These are phyloP conservation scores for Kodamaea sp. DNA, from an alignment of 1,139 yeast species.

Conservation along the genomic window DNA sequence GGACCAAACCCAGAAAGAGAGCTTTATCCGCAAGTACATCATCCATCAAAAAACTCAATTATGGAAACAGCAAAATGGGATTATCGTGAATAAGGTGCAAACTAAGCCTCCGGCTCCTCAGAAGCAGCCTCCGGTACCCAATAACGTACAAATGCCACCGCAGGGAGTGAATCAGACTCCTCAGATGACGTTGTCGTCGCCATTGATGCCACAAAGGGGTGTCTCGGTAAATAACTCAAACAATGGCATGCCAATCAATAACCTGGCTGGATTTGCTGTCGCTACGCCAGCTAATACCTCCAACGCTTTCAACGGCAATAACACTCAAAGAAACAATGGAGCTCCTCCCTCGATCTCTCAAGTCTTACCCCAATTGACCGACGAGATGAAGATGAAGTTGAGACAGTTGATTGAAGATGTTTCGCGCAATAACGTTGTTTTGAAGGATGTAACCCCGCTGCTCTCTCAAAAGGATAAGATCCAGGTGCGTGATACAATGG, in stretches of 20 bases:
- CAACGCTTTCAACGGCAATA: neutral
- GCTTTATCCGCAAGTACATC: constrained; percentile 39
- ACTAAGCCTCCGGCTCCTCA: constrained; percentile 10
- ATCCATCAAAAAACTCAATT: constrained; percentile 38
- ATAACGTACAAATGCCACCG: constrained; percentile 21
- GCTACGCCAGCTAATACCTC: neutral
- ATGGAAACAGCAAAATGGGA: constrained; percentile 40
- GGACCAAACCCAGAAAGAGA: constrained; percentile 37
- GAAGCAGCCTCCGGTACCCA: constrained; percentile 10
- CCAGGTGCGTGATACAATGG: constrained; percentile 56
- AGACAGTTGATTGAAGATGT: constrained; percentile 68
- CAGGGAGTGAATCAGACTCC: constrained; percentile 17
- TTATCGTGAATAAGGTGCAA: constrained; percentile 11
- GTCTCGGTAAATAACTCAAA: constrained; percentile 6
- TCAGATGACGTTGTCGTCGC: constrained; percentile 21
- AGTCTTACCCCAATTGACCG: constrained; percentile 39
- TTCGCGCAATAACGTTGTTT: constrained; percentile 57
- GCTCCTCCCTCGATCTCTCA: constrained; percentile 14
- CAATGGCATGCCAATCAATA: neutral
- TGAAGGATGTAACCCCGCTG: constrained; percentile 61
- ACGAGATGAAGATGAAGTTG: constrained; percentile 47
- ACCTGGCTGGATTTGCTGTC: neutral
- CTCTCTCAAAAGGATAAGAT: constrained; percentile 63
- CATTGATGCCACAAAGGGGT: constrained; percentile 22
- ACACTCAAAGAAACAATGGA: constrained; percentile 3